Percentiles rank a stretch among this genome's conserved stretches.
These are phyloP conservation scores for Lachnellula arida DNA, from an alignment of 2,329 filamentous ascomycete genomes.

Conservation along the genomic window DNA sequence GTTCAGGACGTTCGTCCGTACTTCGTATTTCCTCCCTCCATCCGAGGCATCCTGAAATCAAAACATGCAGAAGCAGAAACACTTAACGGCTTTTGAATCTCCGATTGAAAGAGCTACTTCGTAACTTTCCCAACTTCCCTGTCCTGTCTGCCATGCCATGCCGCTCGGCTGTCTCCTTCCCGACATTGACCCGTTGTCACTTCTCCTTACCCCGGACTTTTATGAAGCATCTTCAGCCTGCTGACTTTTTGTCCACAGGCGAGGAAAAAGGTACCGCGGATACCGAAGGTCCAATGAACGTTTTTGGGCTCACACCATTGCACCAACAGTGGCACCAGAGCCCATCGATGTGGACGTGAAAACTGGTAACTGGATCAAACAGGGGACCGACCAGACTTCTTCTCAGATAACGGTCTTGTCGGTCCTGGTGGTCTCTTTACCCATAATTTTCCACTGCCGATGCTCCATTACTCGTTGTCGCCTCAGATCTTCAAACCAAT, in stretches of 20 bases:
- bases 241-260: not conserved
- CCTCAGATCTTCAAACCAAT: not conserved
- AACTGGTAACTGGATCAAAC: not conserved
- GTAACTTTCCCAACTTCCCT: not conserved
- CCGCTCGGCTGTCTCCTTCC: not conserved
- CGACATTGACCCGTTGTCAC: constrained; percentile 5
- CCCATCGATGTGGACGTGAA: not conserved
- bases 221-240: constrained; percentile 3
- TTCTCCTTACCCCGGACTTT: constrained; percentile 2
- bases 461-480: not conserved
- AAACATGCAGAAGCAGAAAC: not conserved
- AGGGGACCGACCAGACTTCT: not conserved
- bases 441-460: not conserved
- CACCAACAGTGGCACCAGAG: not conserved
- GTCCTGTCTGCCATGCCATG: not conserved
- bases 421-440: not conserved
- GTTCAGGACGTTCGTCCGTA: not conserved
- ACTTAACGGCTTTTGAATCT: not conserved
- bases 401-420: not conserved
- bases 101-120: not conserved
- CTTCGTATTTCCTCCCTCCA: not conserved
- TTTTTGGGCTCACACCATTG: not conserved
- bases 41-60: not conserved
- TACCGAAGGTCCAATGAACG: not conserved
- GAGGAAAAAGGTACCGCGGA: not conserved